Evolutionary conservation across 371 early-diverging fungal genomes (phyloP).

Genomic region (Apophysomyces variabilis): DNA sequence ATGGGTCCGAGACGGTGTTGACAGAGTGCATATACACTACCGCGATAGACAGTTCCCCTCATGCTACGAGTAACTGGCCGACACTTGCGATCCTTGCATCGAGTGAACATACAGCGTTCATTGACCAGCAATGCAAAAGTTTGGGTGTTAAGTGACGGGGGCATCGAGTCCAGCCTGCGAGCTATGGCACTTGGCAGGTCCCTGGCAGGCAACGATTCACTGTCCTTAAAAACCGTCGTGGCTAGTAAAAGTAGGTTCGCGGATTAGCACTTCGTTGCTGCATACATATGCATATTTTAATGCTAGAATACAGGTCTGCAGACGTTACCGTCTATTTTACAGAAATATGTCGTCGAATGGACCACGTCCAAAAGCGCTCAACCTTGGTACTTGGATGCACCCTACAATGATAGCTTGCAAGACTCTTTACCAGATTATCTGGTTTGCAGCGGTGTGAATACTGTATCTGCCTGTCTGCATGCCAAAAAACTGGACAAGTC

Average conservation of each 20-base stretch:
- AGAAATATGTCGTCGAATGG: slow-evolving; percentile 27
- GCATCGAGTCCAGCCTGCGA: slow-evolving; percentile 21
- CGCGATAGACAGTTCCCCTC: no score
- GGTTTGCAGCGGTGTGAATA: slow-evolving; percentile 37
- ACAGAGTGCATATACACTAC: no score
- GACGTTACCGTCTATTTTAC: slow-evolving; percentile 21
- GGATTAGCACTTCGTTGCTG: background rate
- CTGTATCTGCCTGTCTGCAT: slow-evolving; percentile 42
- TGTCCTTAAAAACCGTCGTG: slow-evolving; percentile 16
- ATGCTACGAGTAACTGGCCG: no score
- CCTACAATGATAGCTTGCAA: slow-evolving; percentile 3
- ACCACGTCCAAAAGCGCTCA: slow-evolving; percentile 4
- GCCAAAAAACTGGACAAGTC: slow-evolving; percentile 14
- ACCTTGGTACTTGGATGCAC: slow-evolving; percentile 42
- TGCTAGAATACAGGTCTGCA: slow-evolving; percentile 10
- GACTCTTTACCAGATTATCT: slow-evolving; percentile 36
- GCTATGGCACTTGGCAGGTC: slow-evolving; percentile 21
- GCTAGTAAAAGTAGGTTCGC: slow-evolving; percentile 16
- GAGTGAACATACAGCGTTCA: background rate
- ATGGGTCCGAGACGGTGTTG: no score
- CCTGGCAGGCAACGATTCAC: slow-evolving; percentile 5
- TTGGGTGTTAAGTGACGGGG: slow-evolving; percentile 29
- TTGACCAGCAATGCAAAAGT: slow-evolving; percentile 4
- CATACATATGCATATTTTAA: background rate
- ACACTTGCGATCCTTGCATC: no score